Evolutionary conservation across 106 monocot species (phyloP).

Genomic region (Posidonia australis): DNA sequence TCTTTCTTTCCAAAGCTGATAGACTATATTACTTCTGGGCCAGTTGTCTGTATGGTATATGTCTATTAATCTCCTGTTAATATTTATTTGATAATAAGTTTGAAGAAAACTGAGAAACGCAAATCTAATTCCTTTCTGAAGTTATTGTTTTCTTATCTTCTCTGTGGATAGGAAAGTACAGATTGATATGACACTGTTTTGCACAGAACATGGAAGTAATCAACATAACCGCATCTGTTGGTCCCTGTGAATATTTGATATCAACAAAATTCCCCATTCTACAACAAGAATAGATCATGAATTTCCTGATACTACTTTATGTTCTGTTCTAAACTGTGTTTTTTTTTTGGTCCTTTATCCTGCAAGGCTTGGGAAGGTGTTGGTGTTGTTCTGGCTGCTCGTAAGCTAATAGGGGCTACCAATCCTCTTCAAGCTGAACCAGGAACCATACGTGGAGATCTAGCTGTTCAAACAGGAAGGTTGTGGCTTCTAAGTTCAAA

Average conservation of each 20-base stretch:
- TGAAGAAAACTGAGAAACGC: too few species aligned
- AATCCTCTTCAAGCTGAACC: constrained; percentile 99
- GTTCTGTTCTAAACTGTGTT: not conserved
- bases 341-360: not conserved
- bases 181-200: too few species aligned
- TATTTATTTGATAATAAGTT: too few species aligned
- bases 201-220: too few species aligned
- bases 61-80: not conserved
- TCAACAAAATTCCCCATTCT: too few species aligned
- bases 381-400: constrained; percentile 90
- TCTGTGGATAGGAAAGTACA: too few species aligned
- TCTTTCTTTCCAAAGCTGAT: constrained; percentile 87
- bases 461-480: constrained; percentile 97
- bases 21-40: constrained; percentile 92
- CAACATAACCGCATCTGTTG: too few species aligned
- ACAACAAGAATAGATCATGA: too few species aligned
- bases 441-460: constrained; percentile 91
- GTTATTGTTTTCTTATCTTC: too few species aligned
- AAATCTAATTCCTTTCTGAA: too few species aligned
- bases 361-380: constrained; percentile 94
- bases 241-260: too few species aligned
- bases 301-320: too few species aligned
- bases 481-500: constrained; percentile 9
- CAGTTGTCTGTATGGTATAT: constrained; percentile 96
- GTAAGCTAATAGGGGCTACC: constrained; percentile 94